Conservation (phyloP, 176 grass and related monocot genomes). For the Carex scoparia region DNA sequence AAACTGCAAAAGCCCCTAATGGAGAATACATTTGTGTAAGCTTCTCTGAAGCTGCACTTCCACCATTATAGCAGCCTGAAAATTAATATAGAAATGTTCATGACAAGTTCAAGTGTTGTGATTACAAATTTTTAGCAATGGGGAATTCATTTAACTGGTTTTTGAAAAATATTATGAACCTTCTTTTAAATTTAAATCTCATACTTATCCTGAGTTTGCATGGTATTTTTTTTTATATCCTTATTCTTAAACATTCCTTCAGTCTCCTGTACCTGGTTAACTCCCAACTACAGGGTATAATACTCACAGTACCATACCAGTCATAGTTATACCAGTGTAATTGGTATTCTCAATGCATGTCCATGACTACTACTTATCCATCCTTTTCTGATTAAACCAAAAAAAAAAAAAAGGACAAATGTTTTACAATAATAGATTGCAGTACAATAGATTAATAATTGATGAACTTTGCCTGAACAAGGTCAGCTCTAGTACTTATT, state of each 20-base stretch:
- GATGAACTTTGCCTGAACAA: background rate
- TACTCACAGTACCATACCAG: background rate
- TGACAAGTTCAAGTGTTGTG: background rate
- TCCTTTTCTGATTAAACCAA: background rate
- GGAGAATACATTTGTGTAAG: conserved; percentile 39
- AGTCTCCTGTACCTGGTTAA: no score
- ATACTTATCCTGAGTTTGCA: no score
- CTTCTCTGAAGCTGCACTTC: conserved; percentile 49
- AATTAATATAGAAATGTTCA: background rate
- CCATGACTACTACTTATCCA: background rate
- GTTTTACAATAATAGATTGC: background rate
- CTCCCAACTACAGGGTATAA: background rate
- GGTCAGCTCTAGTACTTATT: background rate
- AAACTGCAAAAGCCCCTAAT: conserved; percentile 34
- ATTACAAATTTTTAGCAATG: background rate
- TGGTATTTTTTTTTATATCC: background rate
- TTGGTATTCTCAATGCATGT: background rate
- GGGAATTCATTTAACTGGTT: background rate
- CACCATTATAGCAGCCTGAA: conserved; percentile 51
- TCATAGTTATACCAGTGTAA: background rate
- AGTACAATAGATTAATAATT: background rate
- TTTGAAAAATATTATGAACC: background rate
- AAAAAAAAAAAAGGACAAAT: background rate
- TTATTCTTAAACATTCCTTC: background rate
- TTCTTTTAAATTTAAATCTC: no score